phyloP scores from a whole-genome alignment of 805 yeast genomes.

The Kregervanrija pseudodelftensis region DNA sequence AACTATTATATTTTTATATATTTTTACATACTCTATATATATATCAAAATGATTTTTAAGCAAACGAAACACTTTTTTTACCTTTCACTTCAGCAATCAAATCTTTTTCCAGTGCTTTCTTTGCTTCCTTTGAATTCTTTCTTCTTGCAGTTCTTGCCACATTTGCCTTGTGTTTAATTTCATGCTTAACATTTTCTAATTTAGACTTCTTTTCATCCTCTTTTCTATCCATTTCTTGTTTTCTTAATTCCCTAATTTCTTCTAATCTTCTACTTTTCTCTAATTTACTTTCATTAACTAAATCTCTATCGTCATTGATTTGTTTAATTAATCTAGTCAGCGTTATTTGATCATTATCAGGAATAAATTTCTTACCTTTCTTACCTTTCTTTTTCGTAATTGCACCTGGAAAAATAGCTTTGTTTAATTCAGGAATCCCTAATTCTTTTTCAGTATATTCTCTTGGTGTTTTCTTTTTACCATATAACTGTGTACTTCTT shows the following conservation, averaged over 20 bases:
- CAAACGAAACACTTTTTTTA: conserved; percentile 44
- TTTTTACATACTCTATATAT: not conserved
- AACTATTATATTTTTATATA: not conserved
- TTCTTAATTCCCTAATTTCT: conserved; percentile 79
- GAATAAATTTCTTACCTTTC: conserved; percentile 77
- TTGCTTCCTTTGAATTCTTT: conserved; percentile 36
- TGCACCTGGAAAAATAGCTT: conserved; percentile 79
- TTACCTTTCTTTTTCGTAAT: conserved; percentile 64
- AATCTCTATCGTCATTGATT: conserved; percentile 77
- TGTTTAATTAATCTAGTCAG: conserved; percentile 67
- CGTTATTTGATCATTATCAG: conserved; percentile 55
- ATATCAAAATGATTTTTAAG: conserved; percentile 20
- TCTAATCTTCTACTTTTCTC: conserved; percentile 87
- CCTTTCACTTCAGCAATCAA: conserved; percentile 18
- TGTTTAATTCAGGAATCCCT: conserved; percentile 72
- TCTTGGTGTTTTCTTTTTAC: conserved; percentile 48
- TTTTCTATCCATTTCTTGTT: conserved; percentile 79
- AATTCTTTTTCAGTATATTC: conserved; percentile 72
- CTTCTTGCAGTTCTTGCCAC: conserved; percentile 65
- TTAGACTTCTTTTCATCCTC: conserved; percentile 64
- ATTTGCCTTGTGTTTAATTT: conserved; percentile 65
- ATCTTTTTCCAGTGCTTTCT: conserved; percentile 18
- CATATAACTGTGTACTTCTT: conserved; percentile 57
- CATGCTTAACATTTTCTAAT: conserved; percentile 70
- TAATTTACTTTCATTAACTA: conserved; percentile 75